Evolutionary conservation across 352 stramenopile genomes (phyloP), one percentile per base, ranked within the genome.

Genomic region (Blastocystis sp.): DNA sequence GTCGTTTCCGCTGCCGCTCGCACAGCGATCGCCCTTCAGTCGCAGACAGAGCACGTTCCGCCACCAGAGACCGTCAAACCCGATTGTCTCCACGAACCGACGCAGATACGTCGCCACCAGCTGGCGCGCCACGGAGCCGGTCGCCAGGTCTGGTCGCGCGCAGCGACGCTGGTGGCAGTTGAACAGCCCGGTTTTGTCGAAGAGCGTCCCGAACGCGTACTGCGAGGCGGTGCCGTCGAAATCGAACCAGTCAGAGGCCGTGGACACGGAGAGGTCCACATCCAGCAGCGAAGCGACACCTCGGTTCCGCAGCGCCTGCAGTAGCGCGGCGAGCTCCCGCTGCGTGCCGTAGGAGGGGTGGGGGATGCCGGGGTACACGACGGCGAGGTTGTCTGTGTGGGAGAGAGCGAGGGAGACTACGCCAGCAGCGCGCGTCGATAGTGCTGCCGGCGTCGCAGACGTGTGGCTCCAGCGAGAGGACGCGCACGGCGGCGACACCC

Each of bases 221-320:
- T 1, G 18, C 18, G 42, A 57, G 32, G 67, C 67, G 32, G 67
- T 57, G 32, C 67, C 67, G 32, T 78, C 67, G 36, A 59, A 78
- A 34, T 61, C 53, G 36, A 59, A 78, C 67, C 67, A 78, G 36
- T 78, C 67, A 9, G 67, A 78, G n/a, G 21, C 40, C 4, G n/a
- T 27, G 16, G 67, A 57, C 36, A 78, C 56, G 14, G 67, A 16
- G n/a, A 78, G n/a, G 36, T 78, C 67, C 9, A 78, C 21, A 11
- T 78, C 67, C 18, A 36, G 16, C 6, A 78, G 14, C 6, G 67
- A 24, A 11, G 18, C 18, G 11, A 78, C 32, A 11, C n/a, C 21
- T 27, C 9, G 21, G 21, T 44, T 21, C 38, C 7, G 1, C 11
- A 78, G 42, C 8, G 27, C 4, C 36, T 4, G 0, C 4, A 78